Evolutionary conservation across 148 eudicot genomes (phyloP), one percentile per base, ranked within the genome.

Genomic region (Rhododendron henanense): DNA sequence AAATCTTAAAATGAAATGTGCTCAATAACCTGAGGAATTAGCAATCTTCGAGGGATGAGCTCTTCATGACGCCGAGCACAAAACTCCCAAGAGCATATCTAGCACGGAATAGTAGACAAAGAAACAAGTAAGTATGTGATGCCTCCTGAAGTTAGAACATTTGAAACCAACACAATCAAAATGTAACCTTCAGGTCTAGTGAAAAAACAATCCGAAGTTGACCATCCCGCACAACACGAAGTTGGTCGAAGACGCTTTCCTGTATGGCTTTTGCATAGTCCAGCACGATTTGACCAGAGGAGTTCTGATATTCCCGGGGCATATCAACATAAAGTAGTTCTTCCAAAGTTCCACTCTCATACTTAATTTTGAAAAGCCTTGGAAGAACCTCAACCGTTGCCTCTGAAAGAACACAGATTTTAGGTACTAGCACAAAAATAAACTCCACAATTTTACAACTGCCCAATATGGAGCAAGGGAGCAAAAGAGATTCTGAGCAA

Each of bases 41-140:
- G 80, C 87, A 93, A 90, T 86, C 97, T 92, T 71, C 99, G 91
- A 87, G 99, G 96, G 83, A 96, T 94, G 65, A 95, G 94, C 90
- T 96, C 99, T 87, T 96, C 99, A 85, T 96, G 99, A 69, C 96
- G 95, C 78, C 95, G 90, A 25, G 98, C 99, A 90, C 99, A 96
- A 90, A 96, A 96, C 82, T 96, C 99, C 99, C 99, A 96, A 14
- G 98, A 96, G 89, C 96, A 94, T 89, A 96, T 96, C 99, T 96
- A 85, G 73, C 33, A 85, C 78, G 44, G 50, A 41, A 57, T 2
- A 55, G 15, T 6, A 47, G 47, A 50, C 81, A 84, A 74, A 51
- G 85, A 76, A 80, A 10, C 23, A 75, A 82, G 50, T 78, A 59
- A 78, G 81, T 31, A 82, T 18, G 39, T 39, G 14, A 63, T 78